phyloP scores from a whole-genome alignment of 805 yeast genomes.

The Cyberlindnera petersonii region DNA sequence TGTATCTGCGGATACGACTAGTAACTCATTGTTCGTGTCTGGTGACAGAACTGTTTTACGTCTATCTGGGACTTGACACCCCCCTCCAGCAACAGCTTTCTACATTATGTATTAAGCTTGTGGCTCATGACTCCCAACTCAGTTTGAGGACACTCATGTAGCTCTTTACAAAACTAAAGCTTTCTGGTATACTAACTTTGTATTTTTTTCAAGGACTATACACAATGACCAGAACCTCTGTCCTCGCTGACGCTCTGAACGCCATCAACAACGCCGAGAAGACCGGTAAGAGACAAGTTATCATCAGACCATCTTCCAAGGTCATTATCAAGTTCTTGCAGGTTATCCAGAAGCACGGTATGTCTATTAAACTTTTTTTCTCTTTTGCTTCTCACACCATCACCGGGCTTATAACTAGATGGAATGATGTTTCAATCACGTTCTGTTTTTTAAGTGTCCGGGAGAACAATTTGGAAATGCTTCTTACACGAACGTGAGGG shows the following conservation, averaged over 20 bases:
- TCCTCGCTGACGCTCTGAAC: constrained; percentile 96
- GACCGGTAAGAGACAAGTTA: constrained; percentile 98
- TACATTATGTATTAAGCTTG: constrained; percentile 4
- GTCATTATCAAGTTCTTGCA: constrained; percentile 93
- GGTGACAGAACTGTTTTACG: constrained; percentile 22
- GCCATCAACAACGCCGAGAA: constrained; percentile 98
- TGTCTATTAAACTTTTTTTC: constrained; percentile 37
- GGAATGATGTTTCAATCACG: constrained; percentile 85
- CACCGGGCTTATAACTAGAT: constrained; percentile 98
- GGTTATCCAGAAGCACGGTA: constrained; percentile 97
- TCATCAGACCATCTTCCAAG: constrained; percentile 97
- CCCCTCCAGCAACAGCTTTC: constrained; percentile 24
- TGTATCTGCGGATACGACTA: constrained; percentile 16
- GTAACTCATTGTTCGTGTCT: constrained; percentile 17
- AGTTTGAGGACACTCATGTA: constrained; percentile 43
- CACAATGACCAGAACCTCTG: constrained; percentile 95
- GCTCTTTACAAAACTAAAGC: constrained; percentile 27
- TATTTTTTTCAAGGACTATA: not conserved
- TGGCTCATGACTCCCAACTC: constrained; percentile 42
- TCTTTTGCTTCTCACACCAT: not conserved
- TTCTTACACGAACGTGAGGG: constrained; percentile 35
- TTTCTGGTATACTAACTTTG: constrained; percentile 18
- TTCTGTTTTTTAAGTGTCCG: constrained; percentile 98
- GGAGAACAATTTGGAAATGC: constrained; percentile 48
- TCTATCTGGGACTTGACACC: constrained; percentile 27